A percentile compares a stretch with the other conserved stretches of the same genome.
Evolutionary conservation across 768 basidiomycete genomes (phyloP).

Genomic region (Kockovaella imperatae): DNA sequence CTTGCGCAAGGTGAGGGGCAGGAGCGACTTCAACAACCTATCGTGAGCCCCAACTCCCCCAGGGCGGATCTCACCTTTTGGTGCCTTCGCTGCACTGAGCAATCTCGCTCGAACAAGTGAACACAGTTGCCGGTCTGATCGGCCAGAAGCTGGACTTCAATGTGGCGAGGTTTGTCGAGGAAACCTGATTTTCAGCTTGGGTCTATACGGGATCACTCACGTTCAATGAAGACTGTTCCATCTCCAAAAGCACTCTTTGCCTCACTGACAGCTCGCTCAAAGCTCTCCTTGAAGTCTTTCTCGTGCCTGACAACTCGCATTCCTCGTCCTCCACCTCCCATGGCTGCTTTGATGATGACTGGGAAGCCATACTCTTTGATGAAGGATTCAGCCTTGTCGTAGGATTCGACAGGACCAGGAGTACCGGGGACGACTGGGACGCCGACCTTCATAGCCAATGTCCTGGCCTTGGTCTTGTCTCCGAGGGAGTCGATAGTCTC

Average conservation of each 20-base stretch:
- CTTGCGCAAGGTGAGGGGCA: constrained; percentile 85
- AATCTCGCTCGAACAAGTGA: constrained; percentile 97
- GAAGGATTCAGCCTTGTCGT: constrained; percentile 73
- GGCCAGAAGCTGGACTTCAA: constrained; percentile 92
- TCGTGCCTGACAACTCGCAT: constrained; percentile 98
- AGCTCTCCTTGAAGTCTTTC: constrained; percentile 77
- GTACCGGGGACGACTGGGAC: constrained; percentile 98
- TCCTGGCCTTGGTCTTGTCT: constrained; percentile 96
- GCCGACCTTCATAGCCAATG: constrained; percentile 67
- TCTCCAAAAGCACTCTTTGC: constrained; percentile 96
- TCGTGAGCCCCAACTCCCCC: constrained; percentile 2
- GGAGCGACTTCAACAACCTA: constrained; percentile 94
- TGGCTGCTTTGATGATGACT: constrained; percentile 98
- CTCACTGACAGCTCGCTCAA: constrained; percentile 87
- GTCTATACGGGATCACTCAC: constrained; percentile 42
- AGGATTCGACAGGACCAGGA: constrained; percentile 78
- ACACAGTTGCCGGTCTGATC: constrained; percentile 89
- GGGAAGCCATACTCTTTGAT: constrained; percentile 96
- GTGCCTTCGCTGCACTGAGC: constrained; percentile 94
- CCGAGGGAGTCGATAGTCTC: constrained; percentile 95
- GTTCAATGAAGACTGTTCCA: constrained; percentile 97
- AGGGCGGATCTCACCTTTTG: constrained; percentile 55
- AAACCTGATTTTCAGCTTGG: constrained; percentile 26
- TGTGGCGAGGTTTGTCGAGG: constrained; percentile 91
- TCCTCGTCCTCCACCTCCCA: constrained; percentile 97